Base-by-base conservation (phyloP, 768 basidiomycete genomes). In the Rossbeevera mucosa region DNA sequence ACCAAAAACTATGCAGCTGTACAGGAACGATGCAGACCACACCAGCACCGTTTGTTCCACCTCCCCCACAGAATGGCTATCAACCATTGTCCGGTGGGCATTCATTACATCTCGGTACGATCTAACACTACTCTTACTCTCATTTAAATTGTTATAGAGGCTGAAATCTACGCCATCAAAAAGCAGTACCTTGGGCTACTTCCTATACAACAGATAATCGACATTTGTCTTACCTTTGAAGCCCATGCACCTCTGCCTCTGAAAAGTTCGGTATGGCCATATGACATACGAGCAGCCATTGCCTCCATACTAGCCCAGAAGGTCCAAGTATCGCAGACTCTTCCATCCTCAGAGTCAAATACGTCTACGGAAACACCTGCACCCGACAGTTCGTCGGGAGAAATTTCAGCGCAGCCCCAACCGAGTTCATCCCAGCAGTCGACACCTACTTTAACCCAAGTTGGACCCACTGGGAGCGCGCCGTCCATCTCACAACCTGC, bases 171-270 rank as follows among this genome's bases (percentile, higher is more conserved):
- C 65, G 75, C 81, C 47, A 80, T 85, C 70, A 89, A 88, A 66
- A 79, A 80, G 57, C 78, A 80, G 55, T 91, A 91, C 71, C 74
- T 91, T 40, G 74, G 76, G 21, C 75, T 88, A 20, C 75, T 91
- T 7, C 77, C 82, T 21, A 80, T 77, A 20, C 76, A 79, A 42
- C 86, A 90, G 70, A 77, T 91, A 63, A 87, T 91, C 63, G 88
- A 89, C 59, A 81, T 91, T 61, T 90, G 86, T 64, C 74, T 91
- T 54, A 76, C 77, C 31, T 83, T 87, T 60, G 85, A 90, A 60
- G 65, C 80, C 8, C 78, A 89, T 72, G 81, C 83, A 13, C 82
- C 86, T 12, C 71, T 77, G 33, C 83, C 84, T 55, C 64, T 86
- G 48, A 83, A 80, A 67, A 74, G 74, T 51, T 72, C 81, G n/a